Evolutionary conservation across 441 rosid genomes (phyloP), one percentile per base, ranked within the genome.

Genomic region (Gossypium schwendimanii): DNA sequence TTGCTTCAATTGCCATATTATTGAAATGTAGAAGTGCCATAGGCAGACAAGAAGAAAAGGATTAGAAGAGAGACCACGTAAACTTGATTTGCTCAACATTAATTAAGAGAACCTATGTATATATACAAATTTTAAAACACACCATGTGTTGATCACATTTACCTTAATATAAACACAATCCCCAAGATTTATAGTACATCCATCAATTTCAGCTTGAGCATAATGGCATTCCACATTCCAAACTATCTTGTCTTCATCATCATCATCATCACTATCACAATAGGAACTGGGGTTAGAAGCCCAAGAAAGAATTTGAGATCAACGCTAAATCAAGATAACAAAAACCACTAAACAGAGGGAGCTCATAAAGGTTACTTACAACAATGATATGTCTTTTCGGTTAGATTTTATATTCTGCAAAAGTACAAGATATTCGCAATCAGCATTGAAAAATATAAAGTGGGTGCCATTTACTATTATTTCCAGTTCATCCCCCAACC

Each of bases 201-300:
- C 87, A 20, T 70, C 80, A 69, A 95, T 74, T 66, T 78, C 77
- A 82, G 95, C 99, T 79, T 84, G 93, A 71, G 73, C 71, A 74
- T 91, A 92, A 84, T 92, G 99, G 75, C 93, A 87, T 87, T 87
- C 88, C 82, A 90, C 99, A 73, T 92, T 87, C 81, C 87, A 81
- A 70, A 89, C 79, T 76, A 92, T 83, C 84, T 82, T 82, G 79
- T 92, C 95, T 82, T 95, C 91, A 36, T 95, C 91, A 44, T 84
- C 91, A 75, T 92, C 97, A 79, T 86, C 91, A 58, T 21, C 23
- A 21, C 88, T 87, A 49, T 50, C 71, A 79, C 63, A 76, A 52
- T 53, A 77, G 33, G 2, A 45, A 67, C 60, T 69, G 45, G 52
- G 58, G 72, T 77, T 74, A 71, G 55, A 81, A 63, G 57, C 64